phyloP scores from a whole-genome alignment of 1,284 basidiomycete genomes.

The Volvariella volvacea region DNA sequence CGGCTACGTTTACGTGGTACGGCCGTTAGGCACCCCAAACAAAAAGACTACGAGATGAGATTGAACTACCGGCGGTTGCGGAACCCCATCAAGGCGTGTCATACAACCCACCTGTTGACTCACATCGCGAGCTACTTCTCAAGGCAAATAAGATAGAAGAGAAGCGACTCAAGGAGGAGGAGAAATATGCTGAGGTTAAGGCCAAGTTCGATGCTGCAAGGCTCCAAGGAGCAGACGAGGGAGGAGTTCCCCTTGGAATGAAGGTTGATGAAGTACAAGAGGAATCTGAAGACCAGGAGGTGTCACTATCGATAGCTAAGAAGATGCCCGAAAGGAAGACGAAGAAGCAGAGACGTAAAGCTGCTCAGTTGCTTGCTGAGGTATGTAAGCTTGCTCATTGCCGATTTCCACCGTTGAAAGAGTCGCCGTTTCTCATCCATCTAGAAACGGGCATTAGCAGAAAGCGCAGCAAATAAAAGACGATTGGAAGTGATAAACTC shows the following conservation, averaged over 20 bases:
- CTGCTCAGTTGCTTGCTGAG: conserved; percentile 52
- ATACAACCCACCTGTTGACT: conserved; percentile 85
- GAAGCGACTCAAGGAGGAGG: conserved; percentile 46
- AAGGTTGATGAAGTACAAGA: conserved; percentile 23
- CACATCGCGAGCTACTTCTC: conserved; percentile 72
- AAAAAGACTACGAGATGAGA: conserved; percentile 42
- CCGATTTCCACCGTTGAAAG: neutral
- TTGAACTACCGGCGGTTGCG: conserved; percentile 59
- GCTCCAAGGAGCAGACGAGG: conserved; percentile 25
- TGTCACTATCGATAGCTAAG: conserved; percentile 14
- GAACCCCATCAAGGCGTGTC: conserved; percentile 83
- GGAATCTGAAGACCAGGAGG: conserved; percentile 24
- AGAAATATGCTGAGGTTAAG: conserved; percentile 48
- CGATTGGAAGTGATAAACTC: conserved; percentile 50
- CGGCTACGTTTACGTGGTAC: neutral
- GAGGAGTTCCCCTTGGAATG: conserved; percentile 22
- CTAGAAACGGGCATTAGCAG: conserved; percentile 60
- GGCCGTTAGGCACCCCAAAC: conserved; percentile 38
- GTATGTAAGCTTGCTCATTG: conserved; percentile 28
- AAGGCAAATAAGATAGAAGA: conserved; percentile 68
- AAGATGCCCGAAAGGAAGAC: conserved; percentile 54
- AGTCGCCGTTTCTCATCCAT: conserved; percentile 1
- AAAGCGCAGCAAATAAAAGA: conserved; percentile 51
- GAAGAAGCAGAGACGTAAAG: conserved; percentile 62
- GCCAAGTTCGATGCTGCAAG: conserved; percentile 49